Evolutionary conservation across 441 rosid species (phyloP).

Genomic region (Kokia cookei): DNA sequence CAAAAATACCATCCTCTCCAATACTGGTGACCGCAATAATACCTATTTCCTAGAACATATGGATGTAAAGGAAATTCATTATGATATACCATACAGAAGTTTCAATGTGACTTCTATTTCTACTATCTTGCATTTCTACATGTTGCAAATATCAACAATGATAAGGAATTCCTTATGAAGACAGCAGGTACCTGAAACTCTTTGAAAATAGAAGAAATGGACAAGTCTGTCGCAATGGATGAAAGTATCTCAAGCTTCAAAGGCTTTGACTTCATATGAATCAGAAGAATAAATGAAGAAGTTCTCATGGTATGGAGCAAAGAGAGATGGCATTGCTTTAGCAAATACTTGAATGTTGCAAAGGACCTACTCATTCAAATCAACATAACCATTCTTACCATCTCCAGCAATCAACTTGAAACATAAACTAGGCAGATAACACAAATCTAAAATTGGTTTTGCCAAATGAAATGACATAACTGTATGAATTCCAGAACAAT

Average conservation of each 20-base stretch:
- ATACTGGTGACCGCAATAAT: not conserved
- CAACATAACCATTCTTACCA: slow-evolving; percentile 12
- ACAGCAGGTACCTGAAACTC: slow-evolving; percentile 72
- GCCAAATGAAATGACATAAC: not conserved
- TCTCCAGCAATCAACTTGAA: slow-evolving; percentile 8
- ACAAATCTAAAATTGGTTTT: not conserved
- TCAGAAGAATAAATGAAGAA: slow-evolving; percentile 75
- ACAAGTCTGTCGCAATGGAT: slow-evolving; percentile 59
- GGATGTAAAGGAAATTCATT: not conserved
- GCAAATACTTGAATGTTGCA: slow-evolving; percentile 86
- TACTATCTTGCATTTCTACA: not conserved
- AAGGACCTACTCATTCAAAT: slow-evolving; percentile 59
- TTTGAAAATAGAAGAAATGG: slow-evolving; percentile 61
- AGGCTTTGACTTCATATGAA: slow-evolving; percentile 69
- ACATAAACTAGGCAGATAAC: slow-evolving; percentile 15
- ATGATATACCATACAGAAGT: not conserved
- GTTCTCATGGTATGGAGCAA: slow-evolving; percentile 67
- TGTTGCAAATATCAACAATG: not conserved
- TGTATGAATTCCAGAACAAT: not conserved
- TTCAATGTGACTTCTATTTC: not conserved
- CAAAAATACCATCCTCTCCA: not conserved
- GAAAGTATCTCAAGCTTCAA: slow-evolving; percentile 93
- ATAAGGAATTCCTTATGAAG: not conserved
- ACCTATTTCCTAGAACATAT: not conserved
- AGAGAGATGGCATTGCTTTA: slow-evolving; percentile 72